Evolutionary conservation across 129 eudicot genomes (phyloP), one percentile per base, ranked within the genome.

Genomic region (Flaveria linearis): DNA sequence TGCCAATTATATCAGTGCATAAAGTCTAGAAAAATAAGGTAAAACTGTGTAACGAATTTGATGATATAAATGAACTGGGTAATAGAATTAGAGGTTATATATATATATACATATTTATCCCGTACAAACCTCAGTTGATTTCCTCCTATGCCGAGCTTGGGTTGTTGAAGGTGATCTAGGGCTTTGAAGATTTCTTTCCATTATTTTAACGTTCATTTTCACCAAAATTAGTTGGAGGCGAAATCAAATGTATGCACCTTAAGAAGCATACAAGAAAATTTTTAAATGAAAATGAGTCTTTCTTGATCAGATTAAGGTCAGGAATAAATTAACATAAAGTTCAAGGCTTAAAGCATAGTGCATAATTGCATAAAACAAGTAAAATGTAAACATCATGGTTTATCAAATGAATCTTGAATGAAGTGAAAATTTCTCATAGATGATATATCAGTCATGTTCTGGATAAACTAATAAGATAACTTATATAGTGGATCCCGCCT

Each of bases 81-180:
- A 14, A 30, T 30, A 30, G 5, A 4, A 30, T 30, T 30, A 3
- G 36, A 30, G 36, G 58, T 41, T 43, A 25, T 9, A 25, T 9
- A 25, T 9, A 25, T 9, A 14, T 57, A 42, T 39, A 16, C 0
- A 16, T 51, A 36, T 4, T 68, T 60, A 62, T 33, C 10, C 45
- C 14, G 46, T 28, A 86, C 87, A 33, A 64, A 86, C 90, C 90
- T 86, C 87, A 12, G 80, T 75, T 20, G 86, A 75, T 51, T 84
- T 85, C 69, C 61, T 87, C 9, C 92, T 79, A 50, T 89, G 79
- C 77, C 96, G 85, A 63, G 80, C 53, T 81, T 87, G 86, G 64
- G 58, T 57, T 15, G 77, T 65, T 57, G 95, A 84, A 23, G 86
- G 87, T 13, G 82, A 64, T 78, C 79, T 74, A 18, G 84, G 84